Percentiles rank a stretch among this genome's conserved stretches.
Conservation (phyloP, 2,329 filamentous ascomycete species). For the Teratosphaeria zuluensis region DNA sequence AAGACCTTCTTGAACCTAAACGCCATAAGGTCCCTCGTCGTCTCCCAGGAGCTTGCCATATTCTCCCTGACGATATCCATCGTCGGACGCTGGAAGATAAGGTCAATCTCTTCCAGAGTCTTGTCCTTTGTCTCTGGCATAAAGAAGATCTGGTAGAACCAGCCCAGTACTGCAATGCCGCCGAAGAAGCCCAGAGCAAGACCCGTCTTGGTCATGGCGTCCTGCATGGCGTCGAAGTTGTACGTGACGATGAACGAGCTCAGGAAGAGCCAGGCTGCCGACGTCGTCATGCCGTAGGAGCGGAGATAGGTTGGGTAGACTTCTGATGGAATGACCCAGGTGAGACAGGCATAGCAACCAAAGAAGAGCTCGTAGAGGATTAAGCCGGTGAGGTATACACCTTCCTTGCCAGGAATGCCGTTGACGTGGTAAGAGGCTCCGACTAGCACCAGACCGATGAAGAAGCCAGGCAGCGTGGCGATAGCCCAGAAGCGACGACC, state of each 20-base stretch:
- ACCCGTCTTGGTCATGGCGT: slow-evolving; percentile 56
- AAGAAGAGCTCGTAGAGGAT: slow-evolving; percentile 62
- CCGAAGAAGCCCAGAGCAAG: slow-evolving; percentile 63
- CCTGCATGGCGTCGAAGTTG: slow-evolving; percentile 63
- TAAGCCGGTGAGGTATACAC: slow-evolving; percentile 57
- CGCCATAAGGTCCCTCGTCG: slow-evolving; percentile 31
- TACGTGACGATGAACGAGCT: slow-evolving; percentile 65
- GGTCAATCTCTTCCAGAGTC: slow-evolving; percentile 62
- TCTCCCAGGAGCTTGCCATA: slow-evolving; percentile 34
- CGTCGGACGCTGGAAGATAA: slow-evolving; percentile 56
- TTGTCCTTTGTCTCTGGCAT: slow-evolving; percentile 60
- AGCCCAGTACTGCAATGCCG: slow-evolving; percentile 60
- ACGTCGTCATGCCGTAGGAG: slow-evolving; percentile 64
- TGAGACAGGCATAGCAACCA: slow-evolving; percentile 31
- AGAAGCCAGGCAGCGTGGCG: slow-evolving; percentile 61
- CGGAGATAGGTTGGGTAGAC: slow-evolving; percentile 65
- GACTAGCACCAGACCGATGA: slow-evolving; percentile 58
- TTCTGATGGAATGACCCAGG: slow-evolving; percentile 44
- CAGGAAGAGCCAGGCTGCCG: slow-evolving; percentile 58
- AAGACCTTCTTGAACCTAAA: slow-evolving; percentile 40
- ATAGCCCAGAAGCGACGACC: slow-evolving; percentile 68
- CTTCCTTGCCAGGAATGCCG: slow-evolving; percentile 29
- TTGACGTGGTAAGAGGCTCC: slow-evolving; percentile 53
- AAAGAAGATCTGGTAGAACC: slow-evolving; percentile 63
- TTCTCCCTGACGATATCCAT: slow-evolving; percentile 54